These are phyloP conservation scores for Lodderomyces parapsilosis DNA, from an alignment of 1,139 yeast genomes.

Conservation along the genomic window DNA sequence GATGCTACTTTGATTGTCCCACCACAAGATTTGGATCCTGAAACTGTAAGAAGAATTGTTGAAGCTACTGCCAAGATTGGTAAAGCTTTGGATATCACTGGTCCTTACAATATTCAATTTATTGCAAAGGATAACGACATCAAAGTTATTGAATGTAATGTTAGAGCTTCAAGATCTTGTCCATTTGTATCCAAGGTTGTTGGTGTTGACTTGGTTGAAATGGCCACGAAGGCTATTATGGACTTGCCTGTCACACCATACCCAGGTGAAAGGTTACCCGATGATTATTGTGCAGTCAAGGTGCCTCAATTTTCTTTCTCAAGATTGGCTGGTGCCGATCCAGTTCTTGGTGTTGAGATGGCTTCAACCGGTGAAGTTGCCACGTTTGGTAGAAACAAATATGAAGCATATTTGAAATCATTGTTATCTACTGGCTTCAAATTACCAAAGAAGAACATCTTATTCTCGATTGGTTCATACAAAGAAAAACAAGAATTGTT, in stretches of 20 bases:
- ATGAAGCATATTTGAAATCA: slow-evolving; percentile 95
- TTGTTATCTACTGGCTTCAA: slow-evolving; percentile 93
- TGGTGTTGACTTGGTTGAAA: slow-evolving; percentile 93
- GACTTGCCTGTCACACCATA: slow-evolving; percentile 86
- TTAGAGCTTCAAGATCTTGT: slow-evolving; percentile 98
- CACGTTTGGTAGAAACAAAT: slow-evolving; percentile 91
- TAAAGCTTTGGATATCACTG: slow-evolving; percentile 92
- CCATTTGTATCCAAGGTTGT: slow-evolving; percentile 98
- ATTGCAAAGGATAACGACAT: slow-evolving; percentile 48
- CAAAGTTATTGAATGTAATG: slow-evolving; percentile 97
- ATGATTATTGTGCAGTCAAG: slow-evolving; percentile 93
- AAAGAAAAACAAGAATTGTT: slow-evolving; percentile 93
- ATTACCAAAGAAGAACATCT: slow-evolving; percentile 90
- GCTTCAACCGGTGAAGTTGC: slow-evolving; percentile 99
- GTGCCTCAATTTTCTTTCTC: slow-evolving; percentile 99
- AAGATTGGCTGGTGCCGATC: slow-evolving; percentile 97
- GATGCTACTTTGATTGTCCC: slow-evolving; percentile 98
- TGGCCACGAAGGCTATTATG: slow-evolving; percentile 96
- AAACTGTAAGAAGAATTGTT: slow-evolving; percentile 61
- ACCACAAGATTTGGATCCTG: slow-evolving; percentile 83
- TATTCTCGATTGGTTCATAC: slow-evolving; percentile 94
- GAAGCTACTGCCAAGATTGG: slow-evolving; percentile 93
- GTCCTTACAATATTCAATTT: slow-evolving; percentile 97
- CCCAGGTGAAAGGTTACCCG: slow-evolving; percentile 86
- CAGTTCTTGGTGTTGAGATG: slow-evolving; percentile 98